Evolutionary conservation across 2,329 filamentous ascomycete species (phyloP).

Genomic region (Pseudogymnoascus sp.): DNA sequence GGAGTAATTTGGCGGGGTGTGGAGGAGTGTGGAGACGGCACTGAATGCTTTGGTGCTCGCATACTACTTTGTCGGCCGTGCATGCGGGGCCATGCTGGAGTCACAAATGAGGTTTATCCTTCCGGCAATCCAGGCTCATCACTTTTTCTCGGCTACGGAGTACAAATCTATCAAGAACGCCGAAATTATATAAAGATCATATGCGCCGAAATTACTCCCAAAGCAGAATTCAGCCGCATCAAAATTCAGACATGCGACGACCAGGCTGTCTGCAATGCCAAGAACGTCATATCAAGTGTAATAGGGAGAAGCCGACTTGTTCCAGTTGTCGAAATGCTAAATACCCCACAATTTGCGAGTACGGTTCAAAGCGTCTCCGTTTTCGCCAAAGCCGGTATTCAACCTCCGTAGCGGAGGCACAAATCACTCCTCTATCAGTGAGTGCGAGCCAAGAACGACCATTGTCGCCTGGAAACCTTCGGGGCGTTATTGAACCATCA

Average conservation of each 20-base stretch:
- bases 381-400: background rate
- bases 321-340: background rate
- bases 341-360: background rate
- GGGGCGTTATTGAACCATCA: background rate
- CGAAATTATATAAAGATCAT: background rate
- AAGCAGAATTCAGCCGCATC: conserved; percentile 7
- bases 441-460: background rate
- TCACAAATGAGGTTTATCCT: conserved; percentile 14
- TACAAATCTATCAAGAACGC: background rate
- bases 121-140: conserved; percentile 16
- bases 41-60: background rate
- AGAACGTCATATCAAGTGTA: background rate
- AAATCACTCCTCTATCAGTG: background rate
- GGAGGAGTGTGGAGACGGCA: background rate
- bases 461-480: background rate
- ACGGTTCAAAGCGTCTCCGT: background rate
- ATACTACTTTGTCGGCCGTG: background rate
- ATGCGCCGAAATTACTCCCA: background rate
- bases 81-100: background rate
- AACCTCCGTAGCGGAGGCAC: background rate
- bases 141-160: conserved; percentile 32
- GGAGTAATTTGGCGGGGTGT: background rate
- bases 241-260: background rate
- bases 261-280: background rate
- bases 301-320: background rate